phyloP scores from a whole-genome alignment of 352 stramenopile genomes.

The Phytopythium litorale region DNA sequence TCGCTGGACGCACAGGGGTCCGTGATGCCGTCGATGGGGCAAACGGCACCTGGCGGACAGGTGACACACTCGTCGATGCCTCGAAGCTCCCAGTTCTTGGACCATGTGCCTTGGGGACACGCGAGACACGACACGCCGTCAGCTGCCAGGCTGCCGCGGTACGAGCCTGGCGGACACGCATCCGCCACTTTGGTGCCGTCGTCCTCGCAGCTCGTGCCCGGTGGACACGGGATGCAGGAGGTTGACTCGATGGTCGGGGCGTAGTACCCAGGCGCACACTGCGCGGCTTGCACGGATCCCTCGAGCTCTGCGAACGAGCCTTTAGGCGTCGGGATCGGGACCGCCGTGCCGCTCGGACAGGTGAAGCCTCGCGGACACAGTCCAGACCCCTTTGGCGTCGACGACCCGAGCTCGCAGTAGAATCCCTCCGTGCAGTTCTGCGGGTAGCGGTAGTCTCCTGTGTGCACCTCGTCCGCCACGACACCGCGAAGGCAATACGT shows the following conservation, averaged over 20 bases:
- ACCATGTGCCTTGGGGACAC: slow-evolving; percentile 96
- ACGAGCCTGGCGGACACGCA: slow-evolving; percentile 93
- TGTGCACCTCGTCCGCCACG: slow-evolving; percentile 82
- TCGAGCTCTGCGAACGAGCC: slow-evolving; percentile 91
- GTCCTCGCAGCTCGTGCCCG: slow-evolving; percentile 89
- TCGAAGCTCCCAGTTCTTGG: slow-evolving; percentile 97
- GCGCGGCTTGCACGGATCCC: slow-evolving; percentile 88
- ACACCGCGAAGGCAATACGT: slow-evolving; percentile 96
- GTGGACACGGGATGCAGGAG: slow-evolving; percentile 90
- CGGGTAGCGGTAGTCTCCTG: slow-evolving; percentile 87
- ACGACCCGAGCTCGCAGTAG: slow-evolving; percentile 94
- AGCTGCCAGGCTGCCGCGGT: slow-evolving; percentile 78
- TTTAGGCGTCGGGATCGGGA: slow-evolving; percentile 90
- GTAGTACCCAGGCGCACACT: slow-evolving; percentile 95
- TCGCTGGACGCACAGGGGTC: slow-evolving; percentile 91
- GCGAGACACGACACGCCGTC: slow-evolving; percentile 89
- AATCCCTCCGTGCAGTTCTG: slow-evolving; percentile 94
- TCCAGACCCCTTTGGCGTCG: slow-evolving; percentile 89
- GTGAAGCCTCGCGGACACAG: slow-evolving; percentile 93
- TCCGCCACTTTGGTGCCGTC: slow-evolving; percentile 86
- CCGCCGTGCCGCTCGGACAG: slow-evolving; percentile 91
- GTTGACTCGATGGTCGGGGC: slow-evolving; percentile 95
- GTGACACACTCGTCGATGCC: slow-evolving; percentile 91
- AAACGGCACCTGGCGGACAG: slow-evolving; percentile 92
- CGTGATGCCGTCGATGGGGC: slow-evolving; percentile 94